phyloP scores from a whole-genome alignment of 768 basidiomycete species.

The Russula olivacea region DNA sequence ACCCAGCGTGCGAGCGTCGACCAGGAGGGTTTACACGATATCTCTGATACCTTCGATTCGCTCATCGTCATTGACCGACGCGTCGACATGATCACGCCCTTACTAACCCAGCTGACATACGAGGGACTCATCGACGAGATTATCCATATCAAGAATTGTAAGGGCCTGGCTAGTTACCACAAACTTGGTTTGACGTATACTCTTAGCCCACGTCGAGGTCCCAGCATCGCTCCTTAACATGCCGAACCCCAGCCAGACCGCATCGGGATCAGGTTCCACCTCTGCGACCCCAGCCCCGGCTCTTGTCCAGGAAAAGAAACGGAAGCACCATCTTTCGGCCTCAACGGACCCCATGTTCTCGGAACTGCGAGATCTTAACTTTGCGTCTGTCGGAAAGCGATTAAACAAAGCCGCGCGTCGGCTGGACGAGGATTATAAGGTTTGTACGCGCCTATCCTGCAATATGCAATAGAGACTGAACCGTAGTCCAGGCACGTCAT shows the following conservation, averaged over 20 bases:
- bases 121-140: slow-evolving; percentile 94
- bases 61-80: slow-evolving; percentile 86
- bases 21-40: slow-evolving; percentile 39
- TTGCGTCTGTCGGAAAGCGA: slow-evolving; percentile 78
- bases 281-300: slow-evolving; percentile 42
- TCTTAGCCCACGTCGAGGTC: slow-evolving; percentile 71
- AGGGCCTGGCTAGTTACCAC: slow-evolving; percentile 29
- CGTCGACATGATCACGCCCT: slow-evolving; percentile 91
- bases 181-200: not conserved
- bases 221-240: slow-evolving; percentile 63
- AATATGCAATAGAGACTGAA: slow-evolving; percentile 7
- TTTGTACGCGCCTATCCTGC: slow-evolving; percentile 28
- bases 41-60: slow-evolving; percentile 68
- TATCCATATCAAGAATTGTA: slow-evolving; percentile 85
- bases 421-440: slow-evolving; percentile 91
- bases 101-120: slow-evolving; percentile 94
- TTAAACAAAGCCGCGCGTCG: slow-evolving; percentile 77
- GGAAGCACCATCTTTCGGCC: slow-evolving; percentile 82
- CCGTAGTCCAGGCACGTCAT: slow-evolving; percentile 56
- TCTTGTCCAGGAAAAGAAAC: slow-evolving; percentile 73
- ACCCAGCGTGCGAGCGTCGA: slow-evolving; percentile 38
- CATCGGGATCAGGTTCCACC: slow-evolving; percentile 38
- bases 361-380: slow-evolving; percentile 87
- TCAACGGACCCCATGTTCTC: slow-evolving; percentile 72
- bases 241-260: slow-evolving; percentile 35